phyloP scores from a whole-genome alignment of 1,284 basidiomycete species.

The Marasmius oreades region DNA sequence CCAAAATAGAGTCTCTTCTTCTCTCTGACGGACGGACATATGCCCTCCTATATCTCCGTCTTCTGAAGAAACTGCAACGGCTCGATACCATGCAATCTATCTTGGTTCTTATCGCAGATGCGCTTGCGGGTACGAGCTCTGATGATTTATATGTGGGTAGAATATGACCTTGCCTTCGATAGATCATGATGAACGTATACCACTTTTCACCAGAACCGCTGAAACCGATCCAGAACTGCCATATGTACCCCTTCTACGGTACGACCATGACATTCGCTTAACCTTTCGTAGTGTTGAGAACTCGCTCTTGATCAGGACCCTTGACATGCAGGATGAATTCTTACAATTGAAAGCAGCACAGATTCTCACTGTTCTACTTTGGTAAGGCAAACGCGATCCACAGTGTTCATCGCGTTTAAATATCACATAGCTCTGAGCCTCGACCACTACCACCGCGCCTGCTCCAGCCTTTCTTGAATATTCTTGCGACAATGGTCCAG shows the following conservation, averaged over 20 bases:
- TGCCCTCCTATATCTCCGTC: slow-evolving; percentile 84
- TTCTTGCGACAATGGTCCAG: slow-evolving; percentile 63
- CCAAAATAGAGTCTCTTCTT: slow-evolving; percentile 72
- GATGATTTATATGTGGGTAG: neutral
- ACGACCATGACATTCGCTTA: slow-evolving; percentile 10
- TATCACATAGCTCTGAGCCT: slow-evolving; percentile 46
- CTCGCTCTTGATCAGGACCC: slow-evolving; percentile 43
- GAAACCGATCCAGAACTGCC: slow-evolving; percentile 77
- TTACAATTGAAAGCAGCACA: slow-evolving; percentile 88
- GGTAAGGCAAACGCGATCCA: slow-evolving; percentile 37
- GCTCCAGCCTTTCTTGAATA: slow-evolving; percentile 64
- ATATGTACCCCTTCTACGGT: slow-evolving; percentile 84
- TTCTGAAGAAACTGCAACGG: slow-evolving; percentile 90
- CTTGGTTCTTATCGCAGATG: slow-evolving; percentile 88
- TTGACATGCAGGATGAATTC: slow-evolving; percentile 91
- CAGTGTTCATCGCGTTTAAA: neutral
- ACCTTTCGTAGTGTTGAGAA: neutral
- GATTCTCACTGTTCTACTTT: slow-evolving; percentile 84
- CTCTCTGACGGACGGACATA: slow-evolving; percentile 81
- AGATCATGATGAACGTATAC: slow-evolving; percentile 77
- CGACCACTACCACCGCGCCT: slow-evolving; percentile 51
- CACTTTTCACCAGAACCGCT: slow-evolving; percentile 61
- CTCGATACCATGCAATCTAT: slow-evolving; percentile 95
- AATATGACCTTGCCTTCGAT: neutral
- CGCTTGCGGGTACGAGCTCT: slow-evolving; percentile 65